These are phyloP conservation scores for Aspergillus texensis DNA, from an alignment of 2,329 filamentous ascomycete genomes.

Conservation along the genomic window DNA sequence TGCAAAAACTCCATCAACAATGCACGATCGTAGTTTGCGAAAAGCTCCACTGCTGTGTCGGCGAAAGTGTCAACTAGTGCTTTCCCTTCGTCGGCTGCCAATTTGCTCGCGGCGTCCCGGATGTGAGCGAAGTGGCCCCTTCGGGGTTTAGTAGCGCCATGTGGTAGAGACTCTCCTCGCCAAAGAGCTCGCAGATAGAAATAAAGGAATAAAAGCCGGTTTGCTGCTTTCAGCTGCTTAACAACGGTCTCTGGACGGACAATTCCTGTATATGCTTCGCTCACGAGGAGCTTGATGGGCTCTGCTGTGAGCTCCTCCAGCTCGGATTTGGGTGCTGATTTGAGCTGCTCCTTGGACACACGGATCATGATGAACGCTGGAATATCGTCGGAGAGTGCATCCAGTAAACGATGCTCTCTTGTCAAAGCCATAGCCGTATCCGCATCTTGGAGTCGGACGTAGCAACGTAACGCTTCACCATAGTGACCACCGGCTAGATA, in stretches of 20 bases:
- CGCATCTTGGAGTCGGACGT: slow-evolving; percentile 88
- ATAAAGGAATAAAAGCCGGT: slow-evolving; percentile 76
- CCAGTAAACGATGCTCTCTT: slow-evolving; percentile 83
- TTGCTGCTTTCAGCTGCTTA: slow-evolving; percentile 69
- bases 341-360: slow-evolving; percentile 72
- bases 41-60: slow-evolving; percentile 82
- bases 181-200: slow-evolving; percentile 90
- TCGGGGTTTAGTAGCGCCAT: slow-evolving; percentile 36
- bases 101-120: slow-evolving; percentile 48
- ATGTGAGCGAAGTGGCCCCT: slow-evolving; percentile 39
- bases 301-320: slow-evolving; percentile 80
- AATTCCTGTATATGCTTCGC: slow-evolving; percentile 87
- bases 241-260: slow-evolving; percentile 79
- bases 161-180: slow-evolving; percentile 67
- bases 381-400: slow-evolving; percentile 86
- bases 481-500: slow-evolving; percentile 80
- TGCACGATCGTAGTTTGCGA: slow-evolving; percentile 78
- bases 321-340: slow-evolving; percentile 67
- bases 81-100: slow-evolving; percentile 60
- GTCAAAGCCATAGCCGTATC: slow-evolving; percentile 87
- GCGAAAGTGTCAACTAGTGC: slow-evolving; percentile 82
- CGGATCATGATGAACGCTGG: slow-evolving; percentile 83
- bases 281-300: slow-evolving; percentile 81
- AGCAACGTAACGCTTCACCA: slow-evolving; percentile 82
- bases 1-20: slow-evolving; percentile 87